These are phyloP conservation scores for Prunus kanzakura DNA, from an alignment of 306 rosid species.

Conservation along the genomic window DNA sequence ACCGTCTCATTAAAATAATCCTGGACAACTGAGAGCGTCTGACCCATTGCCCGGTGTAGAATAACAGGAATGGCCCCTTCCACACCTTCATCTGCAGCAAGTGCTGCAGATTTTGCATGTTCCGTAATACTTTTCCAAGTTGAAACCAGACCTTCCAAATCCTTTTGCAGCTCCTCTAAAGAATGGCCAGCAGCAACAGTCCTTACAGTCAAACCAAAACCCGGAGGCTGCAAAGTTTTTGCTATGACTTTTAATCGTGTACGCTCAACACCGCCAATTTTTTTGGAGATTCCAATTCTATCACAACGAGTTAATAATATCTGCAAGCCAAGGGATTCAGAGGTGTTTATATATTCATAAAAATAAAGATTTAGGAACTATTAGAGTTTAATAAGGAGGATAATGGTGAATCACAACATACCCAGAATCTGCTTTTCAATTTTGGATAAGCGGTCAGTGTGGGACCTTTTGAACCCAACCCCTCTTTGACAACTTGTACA, in stretches of 20 bases:
- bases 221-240: slow-evolving; percentile 89
- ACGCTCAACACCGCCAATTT: slow-evolving; percentile 80
- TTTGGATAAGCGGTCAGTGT: slow-evolving; percentile 78
- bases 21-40: slow-evolving; percentile 96
- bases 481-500: slow-evolving; percentile 97
- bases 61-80: slow-evolving; percentile 91
- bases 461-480: slow-evolving; percentile 90
- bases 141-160: slow-evolving; percentile 74
- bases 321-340: slow-evolving; percentile 52
- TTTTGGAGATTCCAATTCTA: slow-evolving; percentile 85
- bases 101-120: slow-evolving; percentile 86
- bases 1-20: slow-evolving; percentile 89
- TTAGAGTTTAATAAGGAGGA: neutral
- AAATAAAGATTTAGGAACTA: slow-evolving; percentile 4
- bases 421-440: slow-evolving; percentile 98
- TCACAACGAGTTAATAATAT: slow-evolving; percentile 59
- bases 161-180: slow-evolving; percentile 85
- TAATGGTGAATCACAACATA: slow-evolving; percentile 30
- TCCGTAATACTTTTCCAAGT: slow-evolving; percentile 87
- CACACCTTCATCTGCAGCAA: slow-evolving; percentile 98
- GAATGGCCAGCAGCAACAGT: slow-evolving; percentile 95
- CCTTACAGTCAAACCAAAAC: slow-evolving; percentile 94
- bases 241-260: slow-evolving; percentile 85
- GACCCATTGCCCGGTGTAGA: slow-evolving; percentile 92
- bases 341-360: slow-evolving; percentile 12